Conservation (phyloP, 129 eudicot species). For the Gnaphalium uliginosum region DNA sequence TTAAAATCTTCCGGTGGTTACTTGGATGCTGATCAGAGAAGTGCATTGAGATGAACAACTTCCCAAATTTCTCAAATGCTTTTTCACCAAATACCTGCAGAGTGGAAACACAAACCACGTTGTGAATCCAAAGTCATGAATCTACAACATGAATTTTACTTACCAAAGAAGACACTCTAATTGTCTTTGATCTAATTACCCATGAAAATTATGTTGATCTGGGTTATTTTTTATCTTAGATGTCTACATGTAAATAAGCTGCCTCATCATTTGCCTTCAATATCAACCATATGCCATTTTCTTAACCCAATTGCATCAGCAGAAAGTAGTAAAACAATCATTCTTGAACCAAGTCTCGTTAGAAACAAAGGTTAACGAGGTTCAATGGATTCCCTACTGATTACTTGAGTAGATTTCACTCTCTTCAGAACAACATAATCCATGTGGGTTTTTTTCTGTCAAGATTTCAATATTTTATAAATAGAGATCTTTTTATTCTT, state of each 20-base stretch:
- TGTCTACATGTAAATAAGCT: background rate
- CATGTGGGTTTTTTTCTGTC: background rate
- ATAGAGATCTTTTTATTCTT: no score
- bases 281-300: background rate
- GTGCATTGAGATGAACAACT: constrained; percentile 82
- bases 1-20: constrained; percentile 63
- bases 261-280: background rate
- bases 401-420: background rate
- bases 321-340: background rate
- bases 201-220: background rate
- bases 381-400: background rate
- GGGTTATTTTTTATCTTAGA: background rate
- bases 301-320: background rate
- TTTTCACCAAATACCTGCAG: constrained; percentile 85
- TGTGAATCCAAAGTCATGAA: background rate
- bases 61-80: constrained; percentile 77
- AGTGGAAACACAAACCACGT: background rate
- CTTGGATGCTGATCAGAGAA: constrained; percentile 85
- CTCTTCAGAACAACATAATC: background rate
- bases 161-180: background rate
- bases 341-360: background rate
- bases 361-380: background rate
- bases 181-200: background rate
- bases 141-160: background rate
- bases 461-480: background rate